Evolutionary conservation across 306 rosid genomes (phyloP), one percentile per base, ranked within the genome.

Genomic region (Inga leiocalycina): DNA sequence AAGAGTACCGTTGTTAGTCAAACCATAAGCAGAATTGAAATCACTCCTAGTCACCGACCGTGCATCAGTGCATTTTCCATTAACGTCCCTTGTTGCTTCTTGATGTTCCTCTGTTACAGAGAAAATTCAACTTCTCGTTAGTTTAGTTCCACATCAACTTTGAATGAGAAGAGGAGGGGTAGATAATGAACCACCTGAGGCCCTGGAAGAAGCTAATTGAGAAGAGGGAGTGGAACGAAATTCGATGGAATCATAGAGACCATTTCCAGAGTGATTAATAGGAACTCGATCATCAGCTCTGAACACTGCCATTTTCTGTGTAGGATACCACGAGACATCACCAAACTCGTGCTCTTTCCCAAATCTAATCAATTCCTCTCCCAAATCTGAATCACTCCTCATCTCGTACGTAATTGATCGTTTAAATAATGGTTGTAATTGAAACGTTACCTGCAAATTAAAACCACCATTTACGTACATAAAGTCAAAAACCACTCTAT

Each of bases 371-470:
- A 81, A 77, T 83, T 83, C 39, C 75, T 88, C 94, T 54, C 84
- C 89, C 87, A 89, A 84, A 62, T 89, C 88, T 1, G 76, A 82
- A 37, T 91, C 92, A 46, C 61, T 48, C 62, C 81, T 89, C 0
- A 68, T 69, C 65, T 86, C 20, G n/a, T 77, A 88, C n/a, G 86
- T 83, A 44, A 89, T 74, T 56, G 91, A 81, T 74, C 94, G 45
- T 72, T 91, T 88, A 76, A 91, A 91, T 77, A 89, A 68, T 1
- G 92, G 92, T 69, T 91, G 82, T 46, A 91, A 82, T 56, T 83
- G 79, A 3, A 91, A 69, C n/a, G 91, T 91, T 10, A 91, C 89
- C 94, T 91, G 73, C 69, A 80, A 30, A n/a, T 22, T 7, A 59
- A 20, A 57, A 57, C 22, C 27, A 57, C 10, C 64, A 20, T 20